Evolutionary conservation across 441 rosid species (phyloP).

Genomic region (Metrosideros polymorpha): DNA sequence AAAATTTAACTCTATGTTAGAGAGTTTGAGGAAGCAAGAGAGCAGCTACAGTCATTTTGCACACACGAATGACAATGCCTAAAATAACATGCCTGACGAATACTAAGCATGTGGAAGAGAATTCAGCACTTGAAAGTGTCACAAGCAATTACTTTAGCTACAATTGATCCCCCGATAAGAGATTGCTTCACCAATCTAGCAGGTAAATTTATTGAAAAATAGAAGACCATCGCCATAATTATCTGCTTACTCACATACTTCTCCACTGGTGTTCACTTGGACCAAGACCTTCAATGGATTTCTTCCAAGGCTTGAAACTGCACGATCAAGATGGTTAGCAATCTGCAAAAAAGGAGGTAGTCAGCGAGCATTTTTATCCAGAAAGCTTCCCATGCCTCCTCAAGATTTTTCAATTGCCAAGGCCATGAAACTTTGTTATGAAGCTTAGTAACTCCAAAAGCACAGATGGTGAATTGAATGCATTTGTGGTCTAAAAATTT

Average conservation of each 20-base stretch:
- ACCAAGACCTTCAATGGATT: slow-evolving; percentile 77
- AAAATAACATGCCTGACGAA: background rate
- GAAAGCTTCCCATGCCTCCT: background rate
- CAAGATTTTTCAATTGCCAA: background rate
- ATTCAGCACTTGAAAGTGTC: background rate
- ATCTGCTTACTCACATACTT: slow-evolving; percentile 49
- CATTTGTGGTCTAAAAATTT: background rate
- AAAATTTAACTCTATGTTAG: background rate
- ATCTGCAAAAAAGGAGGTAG: slow-evolving; percentile 28
- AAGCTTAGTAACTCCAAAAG: background rate
- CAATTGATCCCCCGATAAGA: background rate
- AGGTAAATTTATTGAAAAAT: background rate
- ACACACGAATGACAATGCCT: background rate
- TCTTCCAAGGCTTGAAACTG: slow-evolving; percentile 65
- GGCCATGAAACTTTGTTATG: background rate
- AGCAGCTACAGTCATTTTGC: background rate
- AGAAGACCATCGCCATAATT: background rate
- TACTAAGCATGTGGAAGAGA: background rate
- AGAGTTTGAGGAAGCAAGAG: background rate
- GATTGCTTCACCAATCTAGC: background rate
- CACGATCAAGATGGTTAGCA: slow-evolving; percentile 65
- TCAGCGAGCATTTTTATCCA: background rate
- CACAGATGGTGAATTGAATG: background rate
- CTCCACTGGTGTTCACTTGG: slow-evolving; percentile 93
- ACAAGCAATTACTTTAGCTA: background rate